Conservation (phyloP, 2,329 filamentous ascomycete genomes). For the Sporothrix humicola region DNA sequence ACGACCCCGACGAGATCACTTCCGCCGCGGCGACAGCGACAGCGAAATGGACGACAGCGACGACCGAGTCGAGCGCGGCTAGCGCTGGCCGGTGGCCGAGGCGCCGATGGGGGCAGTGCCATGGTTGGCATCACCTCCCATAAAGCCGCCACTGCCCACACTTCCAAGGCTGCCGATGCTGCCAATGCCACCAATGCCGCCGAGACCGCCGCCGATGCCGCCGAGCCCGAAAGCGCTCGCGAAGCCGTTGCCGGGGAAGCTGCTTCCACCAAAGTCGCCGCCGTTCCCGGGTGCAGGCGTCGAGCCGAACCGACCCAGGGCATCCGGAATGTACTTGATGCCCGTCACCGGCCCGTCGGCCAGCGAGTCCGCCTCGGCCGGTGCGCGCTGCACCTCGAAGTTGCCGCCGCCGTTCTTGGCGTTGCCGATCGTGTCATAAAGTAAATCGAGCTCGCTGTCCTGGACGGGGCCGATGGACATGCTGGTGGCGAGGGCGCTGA, state of each 20-base stretch:
- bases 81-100: not conserved
- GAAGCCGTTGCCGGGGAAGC: not conserved
- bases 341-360: conserved; percentile 46
- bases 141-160: too few species aligned
- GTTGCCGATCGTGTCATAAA: conserved; percentile 91
- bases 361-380: conserved; percentile 44
- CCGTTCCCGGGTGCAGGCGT: conserved; percentile 40
- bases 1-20: too few species aligned
- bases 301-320: conserved; percentile 35
- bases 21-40: too few species aligned
- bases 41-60: too few species aligned
- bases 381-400: conserved; percentile 67
- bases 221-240: not conserved
- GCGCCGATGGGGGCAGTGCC: conserved; percentile 18
- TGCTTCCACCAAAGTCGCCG: conserved; percentile 40
- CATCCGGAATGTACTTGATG: conserved; percentile 62
- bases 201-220: not conserved
- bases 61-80: not conserved
- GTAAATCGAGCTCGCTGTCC: conserved; percentile 74
- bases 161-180: conserved; percentile 39
- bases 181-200: conserved; percentile 9
- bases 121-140: too few species aligned
- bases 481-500: conserved; percentile 55
- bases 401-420: conserved; percentile 85
- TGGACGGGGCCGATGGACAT: conserved; percentile 49